Evolutionary conservation across 306 rosid species (phyloP), one percentile per base, ranked within the genome.

Genomic region (Biancaea sappan): DNA sequence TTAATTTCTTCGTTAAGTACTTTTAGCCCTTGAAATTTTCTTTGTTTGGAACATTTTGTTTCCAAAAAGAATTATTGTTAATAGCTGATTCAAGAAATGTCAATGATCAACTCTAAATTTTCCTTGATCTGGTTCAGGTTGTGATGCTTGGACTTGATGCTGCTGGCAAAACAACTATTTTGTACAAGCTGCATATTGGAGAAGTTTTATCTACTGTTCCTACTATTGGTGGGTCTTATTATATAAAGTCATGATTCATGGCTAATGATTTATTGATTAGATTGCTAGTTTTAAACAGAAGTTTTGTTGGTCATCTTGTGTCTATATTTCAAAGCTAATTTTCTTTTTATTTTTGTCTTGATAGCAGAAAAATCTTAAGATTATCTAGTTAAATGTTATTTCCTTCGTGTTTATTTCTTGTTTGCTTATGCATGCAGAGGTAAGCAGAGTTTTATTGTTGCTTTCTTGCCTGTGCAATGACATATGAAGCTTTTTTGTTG

Each of bases 141-240:
- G 96, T 92, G 41, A 92, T 92, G 96, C 96, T 92, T 57, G 98
- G 98, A 69, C 93, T 92, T 65, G 98, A 92, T 74, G 96, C 98
- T 31, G 98, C 96, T 35, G 98, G 98, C 29, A 92, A 92, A 84
- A 92, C 98, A 35, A 92, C 98, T 43, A 92, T 92, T 35, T 84
- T 92, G 28, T 92, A 92, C 86, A 92, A 92, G 80, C 92, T 92
- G 22, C 96, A 92, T 75, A 87, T 90, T 85, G 96, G 98, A 67
- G 96, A 92, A 84, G 96, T 92, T 76, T 81, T 90, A 76, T 92
- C 98, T 15, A 92, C 96, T 40, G 92, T 92, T 72, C 96, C 98
- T 48, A 92, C 98, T 8, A 92, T 92, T 78, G 98, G 98, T 92
- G 54, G 48, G 90, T 81, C 66, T 28, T 51, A 18, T 69, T 59